These are phyloP conservation scores for Ochromonas danica DNA, from an alignment of 108 stramenopile genomes.

Conservation along the genomic window DNA sequence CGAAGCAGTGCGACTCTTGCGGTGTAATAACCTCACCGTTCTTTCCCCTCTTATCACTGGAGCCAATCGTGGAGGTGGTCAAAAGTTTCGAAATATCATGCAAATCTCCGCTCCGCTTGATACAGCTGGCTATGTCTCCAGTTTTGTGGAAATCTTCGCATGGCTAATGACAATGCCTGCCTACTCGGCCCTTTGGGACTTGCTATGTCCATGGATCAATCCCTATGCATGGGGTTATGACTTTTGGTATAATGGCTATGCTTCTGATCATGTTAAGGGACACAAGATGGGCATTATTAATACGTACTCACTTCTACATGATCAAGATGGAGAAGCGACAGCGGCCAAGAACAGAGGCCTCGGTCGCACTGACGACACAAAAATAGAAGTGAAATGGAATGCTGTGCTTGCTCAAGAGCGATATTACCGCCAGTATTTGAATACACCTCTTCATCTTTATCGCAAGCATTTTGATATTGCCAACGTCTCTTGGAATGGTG, in stretches of 20 bases:
- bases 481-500: slow-evolving; percentile 9
- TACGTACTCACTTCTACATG: neutral
- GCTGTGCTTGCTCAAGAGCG: neutral
- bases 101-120: neutral
- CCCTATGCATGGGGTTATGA: slow-evolving; percentile 19
- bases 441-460: neutral
- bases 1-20: neutral
- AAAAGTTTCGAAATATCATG: slow-evolving; percentile 16
- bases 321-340: neutral
- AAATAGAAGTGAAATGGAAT: neutral
- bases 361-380: slow-evolving; percentile 2
- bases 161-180: slow-evolving; percentile 21
- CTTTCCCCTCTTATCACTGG: slow-evolving; percentile 1
- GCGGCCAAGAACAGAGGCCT: too few species aligned
- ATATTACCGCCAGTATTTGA: neutral
- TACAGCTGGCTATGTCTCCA: neutral
- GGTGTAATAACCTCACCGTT: neutral
- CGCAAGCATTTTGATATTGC: neutral
- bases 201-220: slow-evolving; percentile 1
- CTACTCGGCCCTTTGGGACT: neutral
- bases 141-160: slow-evolving; percentile 28
- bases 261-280: neutral
- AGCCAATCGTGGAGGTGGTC: slow-evolving; percentile 4
- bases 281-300: slow-evolving; percentile 8
- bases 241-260: slow-evolving; percentile 28